phyloP scores from a whole-genome alignment of 2,329 filamentous ascomycete genomes.

The Periconia sp. region DNA sequence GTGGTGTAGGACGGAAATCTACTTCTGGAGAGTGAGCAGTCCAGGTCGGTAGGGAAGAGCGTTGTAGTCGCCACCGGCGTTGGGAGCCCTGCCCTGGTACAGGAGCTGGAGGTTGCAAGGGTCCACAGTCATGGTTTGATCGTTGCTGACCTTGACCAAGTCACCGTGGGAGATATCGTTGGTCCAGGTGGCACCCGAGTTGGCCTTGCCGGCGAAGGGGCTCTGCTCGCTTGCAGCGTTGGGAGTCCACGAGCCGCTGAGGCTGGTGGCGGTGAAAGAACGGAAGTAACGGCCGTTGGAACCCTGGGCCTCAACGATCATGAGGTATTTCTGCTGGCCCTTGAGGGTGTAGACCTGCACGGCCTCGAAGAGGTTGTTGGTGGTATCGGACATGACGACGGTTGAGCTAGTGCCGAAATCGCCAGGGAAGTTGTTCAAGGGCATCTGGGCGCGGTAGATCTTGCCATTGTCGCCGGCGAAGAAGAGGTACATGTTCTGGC shows the following conservation, averaged over 20 bases:
- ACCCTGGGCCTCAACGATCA: constrained; percentile 67
- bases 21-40: constrained; percentile 51
- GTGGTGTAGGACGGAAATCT: neutral
- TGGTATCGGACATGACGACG: constrained; percentile 56
- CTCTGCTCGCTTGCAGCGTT: constrained; percentile 57
- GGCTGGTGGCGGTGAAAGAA: constrained; percentile 62
- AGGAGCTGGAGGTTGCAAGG: constrained; percentile 66
- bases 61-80: constrained; percentile 51
- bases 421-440: constrained; percentile 63
- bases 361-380: constrained; percentile 64
- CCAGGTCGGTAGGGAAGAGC: constrained; percentile 58
- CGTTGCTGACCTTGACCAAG: constrained; percentile 56
- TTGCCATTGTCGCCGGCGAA: constrained; percentile 68
- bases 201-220: constrained; percentile 68
- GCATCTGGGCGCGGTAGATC: constrained; percentile 66
- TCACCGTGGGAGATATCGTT: constrained; percentile 70
- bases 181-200: constrained; percentile 66
- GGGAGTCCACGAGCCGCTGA: constrained; percentile 60
- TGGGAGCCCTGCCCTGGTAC: constrained; percentile 61
- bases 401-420: constrained; percentile 57
- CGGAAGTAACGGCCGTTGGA: constrained; percentile 64
- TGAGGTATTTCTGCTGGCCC: constrained; percentile 61
- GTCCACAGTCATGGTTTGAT: constrained; percentile 65
- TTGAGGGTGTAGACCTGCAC: constrained; percentile 66
- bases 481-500: constrained; percentile 66